phyloP scores from a whole-genome alignment of 768 basidiomycete genomes.

The Phylloporus sp. region DNA sequence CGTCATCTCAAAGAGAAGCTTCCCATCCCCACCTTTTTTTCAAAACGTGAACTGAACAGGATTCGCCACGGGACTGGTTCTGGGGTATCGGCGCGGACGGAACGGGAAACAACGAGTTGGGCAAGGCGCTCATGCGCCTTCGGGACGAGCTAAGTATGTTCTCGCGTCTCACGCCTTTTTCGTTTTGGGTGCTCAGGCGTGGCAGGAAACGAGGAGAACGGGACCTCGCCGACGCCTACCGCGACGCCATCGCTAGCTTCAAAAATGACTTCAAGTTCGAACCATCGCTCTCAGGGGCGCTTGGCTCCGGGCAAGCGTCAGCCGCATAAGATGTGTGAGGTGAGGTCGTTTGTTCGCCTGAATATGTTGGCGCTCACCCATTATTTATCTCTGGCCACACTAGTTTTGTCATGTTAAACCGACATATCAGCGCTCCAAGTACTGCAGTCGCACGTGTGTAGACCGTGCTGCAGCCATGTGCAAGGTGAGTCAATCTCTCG shows the following conservation, averaged over 20 bases:
- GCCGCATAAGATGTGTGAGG: slow-evolving; percentile 20
- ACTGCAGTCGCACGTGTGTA: slow-evolving; percentile 59
- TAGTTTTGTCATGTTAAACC: slow-evolving; percentile 52
- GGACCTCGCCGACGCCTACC: background rate
- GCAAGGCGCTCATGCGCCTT: slow-evolving; percentile 63
- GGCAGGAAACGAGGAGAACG: slow-evolving; percentile 11
- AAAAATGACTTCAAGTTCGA: background rate
- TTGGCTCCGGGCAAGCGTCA: slow-evolving; percentile 2
- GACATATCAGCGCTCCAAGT: slow-evolving; percentile 49
- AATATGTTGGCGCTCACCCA: background rate
- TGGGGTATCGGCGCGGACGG: slow-evolving; percentile 70
- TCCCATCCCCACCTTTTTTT: too few relatives aligned
- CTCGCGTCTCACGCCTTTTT: background rate
- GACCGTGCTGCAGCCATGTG: slow-evolving; percentile 34
- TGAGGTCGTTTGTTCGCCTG: slow-evolving; percentile 1
- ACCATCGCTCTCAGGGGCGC: slow-evolving; percentile 1
- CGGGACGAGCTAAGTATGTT: slow-evolving; percentile 46
- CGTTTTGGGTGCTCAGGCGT: slow-evolving; percentile 3
- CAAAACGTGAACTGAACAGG: slow-evolving; percentile 43
- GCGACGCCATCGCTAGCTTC: background rate
- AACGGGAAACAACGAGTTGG: slow-evolving; percentile 66
- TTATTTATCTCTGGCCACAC: slow-evolving; percentile 18
- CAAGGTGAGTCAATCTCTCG: slow-evolving; percentile 12
- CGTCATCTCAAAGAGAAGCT: background rate
- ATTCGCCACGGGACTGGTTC: slow-evolving; percentile 69